Conservation (phyloP, 164 flowering plant genomes). For the Stephania japonica region DNA sequence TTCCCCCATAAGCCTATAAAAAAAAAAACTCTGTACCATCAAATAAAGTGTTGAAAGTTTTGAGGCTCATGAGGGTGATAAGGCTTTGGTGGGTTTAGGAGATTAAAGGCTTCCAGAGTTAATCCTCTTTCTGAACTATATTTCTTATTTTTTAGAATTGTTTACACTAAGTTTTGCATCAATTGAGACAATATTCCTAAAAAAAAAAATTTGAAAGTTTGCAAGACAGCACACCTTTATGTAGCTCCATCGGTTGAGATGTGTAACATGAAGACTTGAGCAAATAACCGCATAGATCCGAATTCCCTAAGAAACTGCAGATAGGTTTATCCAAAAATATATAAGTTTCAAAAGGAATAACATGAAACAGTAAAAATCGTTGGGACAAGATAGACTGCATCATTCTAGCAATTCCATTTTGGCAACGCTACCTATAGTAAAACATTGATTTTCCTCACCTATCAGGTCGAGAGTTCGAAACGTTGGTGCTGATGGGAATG, state of each 20-base stretch:
- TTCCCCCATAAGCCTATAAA: too few relatives aligned
- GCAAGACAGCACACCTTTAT: constrained; percentile 22
- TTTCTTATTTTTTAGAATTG: too few relatives aligned
- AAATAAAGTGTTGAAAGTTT: too few relatives aligned
- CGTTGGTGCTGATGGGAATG: constrained; percentile 73
- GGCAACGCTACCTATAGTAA: neutral
- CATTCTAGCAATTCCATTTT: neutral
- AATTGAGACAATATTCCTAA: neutral
- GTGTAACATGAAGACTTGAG: constrained; percentile 51
- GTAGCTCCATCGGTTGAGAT: constrained; percentile 51
- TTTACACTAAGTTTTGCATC: neutral
- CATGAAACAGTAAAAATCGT: neutral
- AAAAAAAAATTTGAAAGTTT: neutral
- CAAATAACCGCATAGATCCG: constrained; percentile 82
- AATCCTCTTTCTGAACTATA: too few relatives aligned
- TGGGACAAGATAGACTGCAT: neutral
- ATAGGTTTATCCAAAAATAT: neutral
- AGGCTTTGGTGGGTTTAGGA: too few relatives aligned
- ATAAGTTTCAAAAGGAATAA: neutral
- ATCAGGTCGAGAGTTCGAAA: constrained; percentile 71
- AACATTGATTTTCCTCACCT: constrained; percentile 33
- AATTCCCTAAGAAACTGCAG: constrained; percentile 78
- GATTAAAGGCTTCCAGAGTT: too few relatives aligned
- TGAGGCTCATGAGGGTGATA: too few relatives aligned
- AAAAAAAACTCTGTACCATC: too few relatives aligned